phyloP scores from a whole-genome alignment of 73 alveolate genomes.

The Stentor roeselii region DNA sequence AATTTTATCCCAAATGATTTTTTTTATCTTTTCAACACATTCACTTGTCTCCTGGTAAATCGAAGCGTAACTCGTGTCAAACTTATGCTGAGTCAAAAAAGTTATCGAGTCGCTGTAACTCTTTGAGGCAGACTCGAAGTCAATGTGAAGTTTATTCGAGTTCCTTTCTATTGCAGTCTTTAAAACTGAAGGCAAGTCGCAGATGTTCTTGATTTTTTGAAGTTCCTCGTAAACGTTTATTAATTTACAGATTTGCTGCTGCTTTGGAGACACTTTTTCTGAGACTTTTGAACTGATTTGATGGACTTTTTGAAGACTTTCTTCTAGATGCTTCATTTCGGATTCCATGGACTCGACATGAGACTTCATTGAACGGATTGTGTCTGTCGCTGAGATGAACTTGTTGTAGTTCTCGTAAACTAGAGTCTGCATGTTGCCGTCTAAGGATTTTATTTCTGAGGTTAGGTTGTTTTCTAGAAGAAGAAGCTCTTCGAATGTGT shows the following conservation, averaged over 20 bases:
- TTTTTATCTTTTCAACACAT: not conserved
- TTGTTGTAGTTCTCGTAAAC: constrained; percentile 63
- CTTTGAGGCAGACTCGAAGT: not conserved
- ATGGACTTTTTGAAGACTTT: constrained; percentile 40
- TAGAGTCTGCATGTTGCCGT: constrained; percentile 62
- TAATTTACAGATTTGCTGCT: constrained; percentile 5
- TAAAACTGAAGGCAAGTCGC: constrained; percentile 22
- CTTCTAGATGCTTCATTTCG: constrained; percentile 53
- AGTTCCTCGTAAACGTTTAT: constrained; percentile 7
- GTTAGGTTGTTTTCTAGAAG: constrained; percentile 54
- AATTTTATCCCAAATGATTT: constrained; percentile 14
- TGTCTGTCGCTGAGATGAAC: constrained; percentile 65
- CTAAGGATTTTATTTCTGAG: constrained; percentile 55
- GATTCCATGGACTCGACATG: constrained; percentile 53
- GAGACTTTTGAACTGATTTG: not conserved
- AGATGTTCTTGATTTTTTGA: constrained; percentile 16
- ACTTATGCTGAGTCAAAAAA: not conserved
- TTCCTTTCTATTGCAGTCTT: not conserved
- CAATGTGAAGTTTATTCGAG: not conserved
- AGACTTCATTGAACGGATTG: constrained; percentile 59
- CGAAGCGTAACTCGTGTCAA: constrained; percentile 19
- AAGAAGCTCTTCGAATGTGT: constrained; percentile 54
- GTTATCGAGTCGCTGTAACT: constrained; percentile 1
- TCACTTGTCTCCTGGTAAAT: constrained; percentile 22
- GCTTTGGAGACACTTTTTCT: not conserved